These are phyloP conservation scores for Trifolium fragiferum DNA, from an alignment of 306 rosid genomes.

Conservation along the genomic window DNA sequence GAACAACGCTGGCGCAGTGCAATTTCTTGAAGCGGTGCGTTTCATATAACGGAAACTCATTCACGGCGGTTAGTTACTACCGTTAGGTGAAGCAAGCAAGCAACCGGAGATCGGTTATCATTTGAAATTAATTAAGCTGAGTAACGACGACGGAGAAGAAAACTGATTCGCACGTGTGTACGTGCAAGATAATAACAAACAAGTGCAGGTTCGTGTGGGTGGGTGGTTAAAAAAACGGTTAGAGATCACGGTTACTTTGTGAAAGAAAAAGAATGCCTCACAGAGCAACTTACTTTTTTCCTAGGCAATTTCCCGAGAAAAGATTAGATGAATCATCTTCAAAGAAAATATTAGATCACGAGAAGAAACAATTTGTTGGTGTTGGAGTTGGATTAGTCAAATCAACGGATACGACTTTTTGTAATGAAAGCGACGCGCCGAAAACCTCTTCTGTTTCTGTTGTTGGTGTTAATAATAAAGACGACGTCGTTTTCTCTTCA, in stretches of 20 bases:
- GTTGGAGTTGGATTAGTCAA: slow-evolving; percentile 35
- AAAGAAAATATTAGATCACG: slow-evolving; percentile 59
- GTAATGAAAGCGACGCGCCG: slow-evolving; percentile 51
- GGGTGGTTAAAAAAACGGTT: slow-evolving; percentile 44
- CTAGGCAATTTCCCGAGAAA: slow-evolving; percentile 87
- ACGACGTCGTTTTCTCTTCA: slow-evolving; percentile 46
- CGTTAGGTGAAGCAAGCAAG: background rate
- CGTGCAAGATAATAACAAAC: slow-evolving; percentile 28
- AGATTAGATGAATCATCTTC: slow-evolving; percentile 63
- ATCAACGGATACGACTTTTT: slow-evolving; percentile 37
- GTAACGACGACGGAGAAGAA: slow-evolving; percentile 27
- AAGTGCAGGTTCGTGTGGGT: slow-evolving; percentile 45
- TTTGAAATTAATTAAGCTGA: background rate
- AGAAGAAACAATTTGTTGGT: slow-evolving; percentile 52
- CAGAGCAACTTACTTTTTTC: slow-evolving; percentile 94
- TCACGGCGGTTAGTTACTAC: background rate
- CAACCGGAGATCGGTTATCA: background rate
- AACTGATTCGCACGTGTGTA: slow-evolving; percentile 42
- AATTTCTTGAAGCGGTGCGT: background rate
- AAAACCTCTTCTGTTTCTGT: slow-evolving; percentile 23
- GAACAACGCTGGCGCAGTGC: too few relatives aligned
- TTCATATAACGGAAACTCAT: background rate
- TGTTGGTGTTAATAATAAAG: background rate
- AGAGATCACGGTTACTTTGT: slow-evolving; percentile 41
- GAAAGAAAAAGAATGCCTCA: slow-evolving; percentile 75